Evolutionary conservation across 1,284 basidiomycete genomes (phyloP), one percentile per base, ranked within the genome.

Genomic region (Ustilago hordei): DNA sequence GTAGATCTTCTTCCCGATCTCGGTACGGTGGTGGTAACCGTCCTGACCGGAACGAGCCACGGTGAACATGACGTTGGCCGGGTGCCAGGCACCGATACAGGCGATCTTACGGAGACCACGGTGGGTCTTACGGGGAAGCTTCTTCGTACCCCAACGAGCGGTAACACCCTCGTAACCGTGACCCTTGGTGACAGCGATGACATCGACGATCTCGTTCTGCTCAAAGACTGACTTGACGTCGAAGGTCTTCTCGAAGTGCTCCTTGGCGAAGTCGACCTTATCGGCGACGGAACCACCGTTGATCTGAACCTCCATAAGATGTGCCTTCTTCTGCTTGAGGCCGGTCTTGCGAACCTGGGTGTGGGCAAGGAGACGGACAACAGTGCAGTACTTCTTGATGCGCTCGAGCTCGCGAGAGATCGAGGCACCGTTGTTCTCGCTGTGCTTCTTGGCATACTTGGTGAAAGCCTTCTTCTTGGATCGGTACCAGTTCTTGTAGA

Each of bases 401-500:
- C 97, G 95, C 91, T 99, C 96, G 85, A 99, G 92, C 89, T 99
- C 97, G 86, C 95, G 94, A 78, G 92, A 90, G 86, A 95, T 91
- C 64, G 94, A 94, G 88, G 95, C 94, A 87, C 95, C 95, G 86
- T 91, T 91, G 87, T 95, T 93, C 89, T 98, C 96, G 66, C 95
- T 93, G 88, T 97, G 93, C 91, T 98, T 98, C 93, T 98, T 98
- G 88, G 96, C 96, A 89, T 98, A 96, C 86, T 89, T 89, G 86
- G 96, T 98, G 91, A 98, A 98, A 55, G 96, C 96, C 92, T 99
- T 99, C 92, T 98, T 99, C 93, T 99, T 99, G 73, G 94, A 96
- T 85, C 94, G 92, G 91, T 99, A 99, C 97, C 97, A 99, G 92
- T 98, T 99, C 91, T 96, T 98, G 93, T 98, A 98, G 93, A 99